These are phyloP conservation scores for Fusarium pseudocircinatum DNA, from an alignment of 2,329 filamentous ascomycete genomes.

Conservation along the genomic window DNA sequence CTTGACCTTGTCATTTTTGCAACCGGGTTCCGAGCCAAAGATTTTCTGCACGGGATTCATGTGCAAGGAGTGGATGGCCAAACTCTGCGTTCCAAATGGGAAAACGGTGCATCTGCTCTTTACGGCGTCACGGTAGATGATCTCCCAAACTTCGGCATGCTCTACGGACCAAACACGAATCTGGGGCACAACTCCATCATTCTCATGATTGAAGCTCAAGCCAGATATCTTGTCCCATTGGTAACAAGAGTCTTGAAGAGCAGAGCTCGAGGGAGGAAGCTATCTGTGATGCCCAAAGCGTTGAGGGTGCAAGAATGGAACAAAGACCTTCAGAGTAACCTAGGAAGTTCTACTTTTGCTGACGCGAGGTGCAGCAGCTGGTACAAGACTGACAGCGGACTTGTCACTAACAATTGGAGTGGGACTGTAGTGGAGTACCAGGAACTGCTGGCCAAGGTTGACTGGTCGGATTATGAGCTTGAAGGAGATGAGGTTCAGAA, in stretches of 20 bases:
- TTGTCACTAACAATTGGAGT: neutral
- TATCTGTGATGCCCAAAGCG: neutral
- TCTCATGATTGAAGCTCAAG: neutral
- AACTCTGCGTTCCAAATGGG: fast-evolving
- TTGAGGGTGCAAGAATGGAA: neutral
- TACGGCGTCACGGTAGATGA: neutral
- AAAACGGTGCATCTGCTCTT: neutral
- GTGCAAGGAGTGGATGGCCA: neutral
- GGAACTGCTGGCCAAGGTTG: neutral
- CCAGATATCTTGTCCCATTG: neutral
- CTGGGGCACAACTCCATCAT: neutral
- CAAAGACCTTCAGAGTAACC: fast-evolving
- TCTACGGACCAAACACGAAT: neutral
- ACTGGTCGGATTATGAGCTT: neutral
- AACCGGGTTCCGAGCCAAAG: neutral
- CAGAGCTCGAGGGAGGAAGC: neutral
- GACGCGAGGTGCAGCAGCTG: neutral
- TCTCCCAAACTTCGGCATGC: neutral
- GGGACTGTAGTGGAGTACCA: neutral
- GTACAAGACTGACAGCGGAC: neutral
- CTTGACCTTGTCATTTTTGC: neutral
- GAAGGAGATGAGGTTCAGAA: fast-evolving
- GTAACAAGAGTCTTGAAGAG: neutral
- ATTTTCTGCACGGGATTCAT: neutral
- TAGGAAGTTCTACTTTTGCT: fast-evolving